These are phyloP conservation scores for Talaromyces sp. DNA, from an alignment of 2,329 filamentous ascomycete genomes.

Conservation along the genomic window DNA sequence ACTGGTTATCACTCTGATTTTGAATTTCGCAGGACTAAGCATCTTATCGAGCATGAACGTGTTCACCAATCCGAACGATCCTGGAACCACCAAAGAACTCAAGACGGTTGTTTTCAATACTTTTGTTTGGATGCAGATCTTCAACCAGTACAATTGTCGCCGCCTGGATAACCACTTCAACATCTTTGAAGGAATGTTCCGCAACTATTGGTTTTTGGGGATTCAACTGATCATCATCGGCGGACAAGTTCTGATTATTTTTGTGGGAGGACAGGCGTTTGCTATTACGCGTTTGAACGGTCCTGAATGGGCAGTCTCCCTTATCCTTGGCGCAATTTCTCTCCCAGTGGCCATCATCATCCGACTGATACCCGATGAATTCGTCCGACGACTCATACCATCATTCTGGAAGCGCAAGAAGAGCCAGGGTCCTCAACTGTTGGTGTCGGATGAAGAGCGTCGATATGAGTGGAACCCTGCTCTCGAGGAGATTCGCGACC, in stretches of 20 bases:
- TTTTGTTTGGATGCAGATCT: conserved; percentile 48
- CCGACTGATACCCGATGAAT: conserved; percentile 58
- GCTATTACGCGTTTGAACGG: conserved; percentile 60
- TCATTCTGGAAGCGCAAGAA: conserved; percentile 37
- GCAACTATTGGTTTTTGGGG: conserved; percentile 51
- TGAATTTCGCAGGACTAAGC: conserved; percentile 46
- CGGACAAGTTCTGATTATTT: conserved; percentile 70
- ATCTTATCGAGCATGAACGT: conserved; percentile 37
- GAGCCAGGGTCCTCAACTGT: conserved; percentile 36
- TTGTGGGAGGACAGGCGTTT: conserved; percentile 66
- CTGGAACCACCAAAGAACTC: conserved; percentile 25
- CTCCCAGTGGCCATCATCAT: conserved; percentile 64
- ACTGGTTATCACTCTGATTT: conserved; percentile 39
- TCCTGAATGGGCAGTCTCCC: conserved; percentile 66
- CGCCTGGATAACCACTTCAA: conserved; percentile 46
- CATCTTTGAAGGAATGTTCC: conserved; percentile 43
- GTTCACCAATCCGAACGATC: conserved; percentile 26
- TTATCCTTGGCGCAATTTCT: conserved; percentile 65
- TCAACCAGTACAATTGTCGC: conserved; percentile 51
- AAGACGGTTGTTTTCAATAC: conserved; percentile 45
- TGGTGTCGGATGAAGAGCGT: conserved; percentile 47
- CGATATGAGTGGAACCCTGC: conserved; percentile 58
- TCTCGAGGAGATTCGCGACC: conserved; percentile 61
- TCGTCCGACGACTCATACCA: conserved; percentile 47
- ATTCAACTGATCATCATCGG: conserved; percentile 66